Evolutionary conservation across 768 basidiomycete genomes (phyloP), one percentile per base, ranked within the genome.

Genomic region (Macrolepiota dolichaula): DNA sequence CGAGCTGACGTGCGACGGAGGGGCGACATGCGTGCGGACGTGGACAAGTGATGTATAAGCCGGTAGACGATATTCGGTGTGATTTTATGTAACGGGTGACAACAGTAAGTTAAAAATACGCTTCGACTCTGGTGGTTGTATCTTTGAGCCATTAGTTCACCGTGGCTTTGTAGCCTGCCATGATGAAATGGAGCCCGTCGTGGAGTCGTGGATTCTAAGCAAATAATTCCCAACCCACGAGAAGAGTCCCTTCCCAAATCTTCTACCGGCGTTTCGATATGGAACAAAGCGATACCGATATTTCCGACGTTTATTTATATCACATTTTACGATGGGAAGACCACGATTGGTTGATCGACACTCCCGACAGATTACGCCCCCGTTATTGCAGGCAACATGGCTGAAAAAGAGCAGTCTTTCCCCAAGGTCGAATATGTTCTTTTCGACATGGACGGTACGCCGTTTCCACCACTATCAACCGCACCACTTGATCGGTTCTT

Each of bases 381-480:
- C 40, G 22, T 55, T 24, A 56, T 42, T 35, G n/a, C 47, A 50
- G 46, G 38, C 52, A 53, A 50, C 44, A 64, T 62, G 61, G 17
- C 63, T 44, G 58, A 64, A 55, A 62, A 52, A 51, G 54, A 47
- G 54, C 29, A 54, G 22, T 29, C 42, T 36, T 60, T 54, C 59
- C 63, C 57, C 15, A 56, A 74, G 52, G 71, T 84, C 35, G 83
- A 87, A 69, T 89, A 86, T 71, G 84, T 88, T 57, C 71, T 90
- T 53, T 90, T 90, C 66, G 89, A 90, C 65, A 82, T 90, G 84
- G 88, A 90, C 66, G 89, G 88, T 81, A 71, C 64, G 71, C 63
- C 49, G 29, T 32, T 37, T 49, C 24, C 29, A 19, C 32, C 49
- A 25, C 49, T 25, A 55, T 59, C 32, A 51, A 51, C 22, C 44